Base-by-base conservation (phyloP, 768 basidiomycete genomes). In the Dictyophora rubrovolvata region DNA sequence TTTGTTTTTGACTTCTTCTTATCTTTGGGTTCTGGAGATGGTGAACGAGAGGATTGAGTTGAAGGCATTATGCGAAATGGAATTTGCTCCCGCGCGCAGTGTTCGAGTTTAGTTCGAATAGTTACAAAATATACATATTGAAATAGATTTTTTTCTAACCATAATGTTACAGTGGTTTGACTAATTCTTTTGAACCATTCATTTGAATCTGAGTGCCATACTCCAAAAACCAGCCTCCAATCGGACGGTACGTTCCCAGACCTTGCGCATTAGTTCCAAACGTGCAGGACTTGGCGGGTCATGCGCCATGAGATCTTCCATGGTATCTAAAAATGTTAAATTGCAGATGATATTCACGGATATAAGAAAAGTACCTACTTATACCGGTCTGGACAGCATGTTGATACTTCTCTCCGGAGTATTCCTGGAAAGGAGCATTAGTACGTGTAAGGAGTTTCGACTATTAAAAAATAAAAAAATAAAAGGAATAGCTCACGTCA, bases 161-260 rank as follows among this genome's bases (percentile, higher is more conserved):
- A 28, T 28, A 28, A 3, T 28, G 28, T 28, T 28, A 28, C 7
- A 28, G 28, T 2, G 28, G 7, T 28, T n/a, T n/a, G 7, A 7
- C 28, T 3, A 7, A 28, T 7, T 28, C 7, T 28, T 28, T 28
- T 7, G 28, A 28, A n/a, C n/a, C 28, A 28, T 28, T 56, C 28
- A 63, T 22, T 35, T n/a, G 9, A 73, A 61, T 7, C 61, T 61
- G 64, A 84, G 67, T 4, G 80, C 81, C 75, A 82, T 82, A 50
- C 94, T 88, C 93, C 93, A 97, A 68, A 95, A 95, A 0, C 78
- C 81, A 63, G 82, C 86, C 72, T 97, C 93, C 50, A 96, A 73
- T 50, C 72, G 69, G 0, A 88, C 84, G 66, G 89, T 90, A 56
- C 79, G 80, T 66, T 81, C 77, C 88, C 91, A 95, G 1, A 92